These are phyloP conservation scores for Carpinus fangiana DNA, from an alignment of 306 rosid genomes.

Conservation along the genomic window DNA sequence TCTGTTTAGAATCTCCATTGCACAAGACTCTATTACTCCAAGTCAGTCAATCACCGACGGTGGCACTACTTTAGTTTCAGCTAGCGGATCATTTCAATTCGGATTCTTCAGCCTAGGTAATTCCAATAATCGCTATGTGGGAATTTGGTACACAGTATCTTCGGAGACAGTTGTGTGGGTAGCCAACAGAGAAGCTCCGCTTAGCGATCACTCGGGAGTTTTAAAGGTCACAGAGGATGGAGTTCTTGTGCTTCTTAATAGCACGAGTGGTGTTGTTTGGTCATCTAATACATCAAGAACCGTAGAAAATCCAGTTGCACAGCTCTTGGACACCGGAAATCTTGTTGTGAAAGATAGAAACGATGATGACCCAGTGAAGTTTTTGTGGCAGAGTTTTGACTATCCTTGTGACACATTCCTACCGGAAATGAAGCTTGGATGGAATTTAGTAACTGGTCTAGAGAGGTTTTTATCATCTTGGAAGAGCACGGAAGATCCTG, in stretches of 20 bases:
- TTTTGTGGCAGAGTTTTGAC: background rate
- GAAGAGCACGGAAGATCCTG: background rate
- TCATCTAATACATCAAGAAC: background rate
- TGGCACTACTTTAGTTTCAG: too few species aligned
- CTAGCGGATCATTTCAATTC: too few species aligned
- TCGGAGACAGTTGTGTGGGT: too few species aligned
- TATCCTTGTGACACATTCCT: background rate
- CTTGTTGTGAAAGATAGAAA: background rate
- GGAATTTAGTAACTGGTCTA: background rate
- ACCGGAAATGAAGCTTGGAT: background rate
- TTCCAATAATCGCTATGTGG: too few species aligned
- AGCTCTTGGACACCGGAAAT: background rate
- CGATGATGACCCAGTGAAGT: background rate
- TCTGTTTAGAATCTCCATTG: too few species aligned
- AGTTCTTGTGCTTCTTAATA: background rate
- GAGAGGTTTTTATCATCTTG: background rate
- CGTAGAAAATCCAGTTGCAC: background rate
- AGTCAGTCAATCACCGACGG: too few species aligned
- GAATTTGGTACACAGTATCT: too few species aligned
- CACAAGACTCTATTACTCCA: too few species aligned
- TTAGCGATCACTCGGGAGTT: too few species aligned
- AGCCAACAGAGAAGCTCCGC: too few species aligned
- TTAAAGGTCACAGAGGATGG: background rate
- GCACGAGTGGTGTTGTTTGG: background rate
- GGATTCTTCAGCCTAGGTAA: too few species aligned